These are phyloP conservation scores for Parastagonospora avenae DNA, from an alignment of 2,329 filamentous ascomycete species.

Conservation along the genomic window DNA sequence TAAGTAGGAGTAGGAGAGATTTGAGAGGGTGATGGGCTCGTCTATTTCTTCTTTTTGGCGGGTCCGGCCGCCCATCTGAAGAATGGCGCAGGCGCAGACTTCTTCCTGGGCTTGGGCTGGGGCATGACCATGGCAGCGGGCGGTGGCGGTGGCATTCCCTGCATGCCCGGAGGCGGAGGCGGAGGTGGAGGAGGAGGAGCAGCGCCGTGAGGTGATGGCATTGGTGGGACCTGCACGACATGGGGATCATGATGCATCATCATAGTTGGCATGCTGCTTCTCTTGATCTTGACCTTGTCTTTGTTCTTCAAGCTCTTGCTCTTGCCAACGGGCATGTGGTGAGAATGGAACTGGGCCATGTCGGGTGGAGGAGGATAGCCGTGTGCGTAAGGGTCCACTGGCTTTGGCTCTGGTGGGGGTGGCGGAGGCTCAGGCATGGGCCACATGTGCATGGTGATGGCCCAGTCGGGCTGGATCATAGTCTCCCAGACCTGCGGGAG, in stretches of 20 bases:
- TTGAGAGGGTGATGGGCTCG: background rate
- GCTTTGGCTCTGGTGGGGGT: constrained; percentile 14
- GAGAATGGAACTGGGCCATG: constrained; percentile 16
- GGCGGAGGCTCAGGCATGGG: constrained; percentile 47
- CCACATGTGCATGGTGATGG: constrained; percentile 57
- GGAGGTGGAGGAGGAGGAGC: constrained; percentile 4
- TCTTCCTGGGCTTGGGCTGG: constrained; percentile 12
- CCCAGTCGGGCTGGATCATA: constrained; percentile 55
- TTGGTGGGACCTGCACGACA: constrained; percentile 4
- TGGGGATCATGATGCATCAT: constrained; percentile 7
- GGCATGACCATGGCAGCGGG: constrained; percentile 13
- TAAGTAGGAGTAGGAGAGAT: background rate
- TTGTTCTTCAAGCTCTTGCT: constrained; percentile 20
- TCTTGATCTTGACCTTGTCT: constrained; percentile 17
- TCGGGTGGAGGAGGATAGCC: constrained; percentile 20
- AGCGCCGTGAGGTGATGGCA: background rate
- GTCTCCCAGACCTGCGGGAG: constrained; percentile 56
- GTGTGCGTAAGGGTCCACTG: constrained; percentile 11
- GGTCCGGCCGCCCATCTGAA: constrained; percentile 30
- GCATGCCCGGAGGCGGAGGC: constrained; percentile 1
- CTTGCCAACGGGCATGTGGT: constrained; percentile 14
- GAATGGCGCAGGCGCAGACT: constrained; percentile 17
- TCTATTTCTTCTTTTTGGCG: constrained; percentile 13
- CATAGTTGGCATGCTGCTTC: background rate
- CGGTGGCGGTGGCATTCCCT: constrained; percentile 13